Percentiles rank a stretch among this genome's conserved stretches.
Evolutionary conservation across 108 stramenopile genomes (phyloP).

Genomic region (Fistulifera solaris): DNA sequence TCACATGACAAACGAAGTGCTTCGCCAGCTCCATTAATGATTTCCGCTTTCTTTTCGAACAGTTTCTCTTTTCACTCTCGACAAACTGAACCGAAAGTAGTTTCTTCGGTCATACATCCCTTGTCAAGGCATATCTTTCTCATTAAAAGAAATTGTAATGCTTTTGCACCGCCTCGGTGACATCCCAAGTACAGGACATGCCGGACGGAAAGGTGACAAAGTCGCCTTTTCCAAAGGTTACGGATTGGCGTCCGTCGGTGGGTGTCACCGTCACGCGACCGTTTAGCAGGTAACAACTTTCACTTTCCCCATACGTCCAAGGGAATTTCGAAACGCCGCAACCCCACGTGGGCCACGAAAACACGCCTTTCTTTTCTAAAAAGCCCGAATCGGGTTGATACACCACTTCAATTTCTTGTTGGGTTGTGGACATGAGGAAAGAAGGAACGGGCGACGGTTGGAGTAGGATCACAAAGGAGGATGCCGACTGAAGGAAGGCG

Average conservation of each 20-base stretch:
- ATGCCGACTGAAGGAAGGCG: too few relatives aligned
- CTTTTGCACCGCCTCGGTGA: conserved; percentile 56
- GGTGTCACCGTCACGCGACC: conserved; percentile 73
- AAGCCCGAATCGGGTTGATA: conserved; percentile 48
- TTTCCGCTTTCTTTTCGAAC: too few relatives aligned
- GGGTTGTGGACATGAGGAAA: background rate
- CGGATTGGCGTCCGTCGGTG: conserved; percentile 45
- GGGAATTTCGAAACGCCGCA: conserved; percentile 64
- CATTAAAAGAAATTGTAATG: conserved; percentile 63
- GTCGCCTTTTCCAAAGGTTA: conserved; percentile 57
- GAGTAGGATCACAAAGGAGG: too few relatives aligned
- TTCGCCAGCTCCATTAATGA: too few relatives aligned
- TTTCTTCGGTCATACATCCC: too few relatives aligned
- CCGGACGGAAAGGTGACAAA: conserved; percentile 71
- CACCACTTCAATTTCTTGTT: conserved; percentile 48
- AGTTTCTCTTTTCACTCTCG: too few relatives aligned
- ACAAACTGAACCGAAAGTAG: too few relatives aligned
- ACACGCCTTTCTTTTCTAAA: conserved; percentile 46
- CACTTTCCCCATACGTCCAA: conserved; percentile 62
- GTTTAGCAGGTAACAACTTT: conserved; percentile 53
- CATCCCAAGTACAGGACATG: conserved; percentile 79
- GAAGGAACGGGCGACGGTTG: too few relatives aligned
- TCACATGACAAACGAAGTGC: too few relatives aligned
- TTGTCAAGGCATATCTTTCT: too few relatives aligned
- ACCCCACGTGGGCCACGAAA: conserved; percentile 64